Evolutionary conservation across 2,329 filamentous ascomycete genomes (phyloP).

Genomic region (Phyllosticta citrichinensis): DNA sequence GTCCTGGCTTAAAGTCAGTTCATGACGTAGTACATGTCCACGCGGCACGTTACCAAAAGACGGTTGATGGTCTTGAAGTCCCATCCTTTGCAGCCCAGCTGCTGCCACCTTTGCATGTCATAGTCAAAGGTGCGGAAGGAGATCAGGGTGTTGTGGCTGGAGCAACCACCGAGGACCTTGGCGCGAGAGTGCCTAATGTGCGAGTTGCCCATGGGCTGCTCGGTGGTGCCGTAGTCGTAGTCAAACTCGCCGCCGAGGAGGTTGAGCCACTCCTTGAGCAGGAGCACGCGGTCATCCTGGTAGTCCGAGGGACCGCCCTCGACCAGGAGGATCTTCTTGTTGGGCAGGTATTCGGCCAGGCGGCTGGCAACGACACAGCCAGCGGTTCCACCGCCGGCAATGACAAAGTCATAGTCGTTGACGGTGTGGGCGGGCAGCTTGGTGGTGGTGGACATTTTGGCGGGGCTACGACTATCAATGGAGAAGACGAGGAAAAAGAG

Average conservation of each 20-base stretch:
- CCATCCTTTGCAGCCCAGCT: constrained; percentile 75
- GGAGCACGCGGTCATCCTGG: constrained; percentile 75
- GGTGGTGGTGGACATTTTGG: constrained; percentile 51
- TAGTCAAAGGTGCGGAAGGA: constrained; percentile 87
- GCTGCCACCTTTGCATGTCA: constrained; percentile 76
- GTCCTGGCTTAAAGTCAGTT: constrained; percentile 34
- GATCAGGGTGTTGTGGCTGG: constrained; percentile 88
- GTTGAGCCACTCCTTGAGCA: constrained; percentile 77
- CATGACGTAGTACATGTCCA: not conserved
- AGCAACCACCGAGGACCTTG: constrained; percentile 87
- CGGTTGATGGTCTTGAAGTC: constrained; percentile 76
- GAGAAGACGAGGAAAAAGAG: constrained; percentile 3
- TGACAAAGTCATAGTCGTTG: constrained; percentile 70
- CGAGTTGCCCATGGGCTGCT: constrained; percentile 86
- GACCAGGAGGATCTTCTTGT: constrained; percentile 72
- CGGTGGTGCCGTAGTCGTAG: constrained; percentile 81
- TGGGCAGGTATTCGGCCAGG: constrained; percentile 71
- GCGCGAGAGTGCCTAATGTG: constrained; percentile 86
- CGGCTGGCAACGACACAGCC: constrained; percentile 76
- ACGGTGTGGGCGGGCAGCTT: constrained; percentile 53
- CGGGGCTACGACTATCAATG: constrained; percentile 3
- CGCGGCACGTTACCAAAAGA: constrained; percentile 37
- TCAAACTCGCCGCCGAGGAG: constrained; percentile 78
- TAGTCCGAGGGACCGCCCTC: constrained; percentile 86
- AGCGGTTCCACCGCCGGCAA: constrained; percentile 77